A percentile compares a stretch with the other conserved stretches of the same genome.
Conservation (phyloP, 495 filamentous ascomycete species). For the Immersiella caudata region DNA sequence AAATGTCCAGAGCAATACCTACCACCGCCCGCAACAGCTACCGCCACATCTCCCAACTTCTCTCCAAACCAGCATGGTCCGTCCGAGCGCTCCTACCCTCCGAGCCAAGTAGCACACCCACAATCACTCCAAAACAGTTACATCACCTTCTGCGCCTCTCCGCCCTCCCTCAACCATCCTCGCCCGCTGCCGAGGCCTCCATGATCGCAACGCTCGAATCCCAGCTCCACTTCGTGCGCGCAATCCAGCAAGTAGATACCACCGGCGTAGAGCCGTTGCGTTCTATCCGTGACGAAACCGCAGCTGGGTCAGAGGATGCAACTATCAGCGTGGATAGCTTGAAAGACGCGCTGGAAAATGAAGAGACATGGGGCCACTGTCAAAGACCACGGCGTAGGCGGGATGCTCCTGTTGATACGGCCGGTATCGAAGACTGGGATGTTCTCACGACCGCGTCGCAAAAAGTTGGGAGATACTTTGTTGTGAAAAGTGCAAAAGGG, state of each 20-base stretch:
- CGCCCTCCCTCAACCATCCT: conserved; percentile 74
- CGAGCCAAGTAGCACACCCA: conserved; percentile 8
- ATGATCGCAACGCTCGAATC: conserved; percentile 76
- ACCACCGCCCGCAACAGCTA: conserved; percentile 10
- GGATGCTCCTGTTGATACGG: conserved; percentile 27
- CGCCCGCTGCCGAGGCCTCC: conserved; percentile 54
- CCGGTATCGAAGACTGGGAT: conserved; percentile 63
- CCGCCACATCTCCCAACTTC: conserved; percentile 43
- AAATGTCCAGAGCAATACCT: neutral
- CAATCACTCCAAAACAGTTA: conserved; percentile 55
- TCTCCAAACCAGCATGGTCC: conserved; percentile 82
- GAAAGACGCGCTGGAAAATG: conserved; percentile 40
- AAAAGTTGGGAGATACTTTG: conserved; percentile 73
- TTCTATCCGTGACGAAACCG: conserved; percentile 81
- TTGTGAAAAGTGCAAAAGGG: conserved; percentile 65
- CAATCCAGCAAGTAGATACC: conserved; percentile 81
- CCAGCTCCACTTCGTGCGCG: conserved; percentile 86
- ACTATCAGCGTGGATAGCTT: conserved; percentile 47
- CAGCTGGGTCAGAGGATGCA: conserved; percentile 43
- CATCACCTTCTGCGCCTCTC: conserved; percentile 89
- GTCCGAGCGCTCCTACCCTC: conserved; percentile 72
- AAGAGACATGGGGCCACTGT: conserved; percentile 49
- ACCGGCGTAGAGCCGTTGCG: conserved; percentile 68
- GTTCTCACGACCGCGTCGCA: conserved; percentile 65
- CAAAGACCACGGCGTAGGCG: conserved; percentile 45